Conservation (phyloP, 2,329 filamentous ascomycete species). For the Samsoniella hepiali region DNA sequence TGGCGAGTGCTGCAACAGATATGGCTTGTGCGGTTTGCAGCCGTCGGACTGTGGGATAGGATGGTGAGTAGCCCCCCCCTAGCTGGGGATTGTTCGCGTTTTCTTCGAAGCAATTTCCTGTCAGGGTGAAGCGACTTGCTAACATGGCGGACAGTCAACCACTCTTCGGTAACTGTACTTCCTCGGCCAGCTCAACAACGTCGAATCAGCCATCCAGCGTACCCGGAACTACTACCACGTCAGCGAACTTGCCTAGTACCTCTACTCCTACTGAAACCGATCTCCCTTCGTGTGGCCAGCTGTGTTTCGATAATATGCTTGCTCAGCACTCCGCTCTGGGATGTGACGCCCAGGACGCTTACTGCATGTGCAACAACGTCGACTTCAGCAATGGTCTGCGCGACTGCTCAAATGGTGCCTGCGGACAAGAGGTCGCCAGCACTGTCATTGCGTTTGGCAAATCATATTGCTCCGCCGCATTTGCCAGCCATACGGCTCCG, state of each 20-base stretch:
- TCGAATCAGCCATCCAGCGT: not conserved
- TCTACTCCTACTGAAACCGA: not conserved
- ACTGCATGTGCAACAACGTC: conserved; percentile 19
- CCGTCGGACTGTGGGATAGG: not conserved
- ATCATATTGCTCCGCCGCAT: conserved; percentile 15
- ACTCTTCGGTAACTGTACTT: not conserved
- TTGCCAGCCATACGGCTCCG: not conserved
- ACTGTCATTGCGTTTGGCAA: conserved; percentile 19
- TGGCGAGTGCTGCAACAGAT: not conserved
- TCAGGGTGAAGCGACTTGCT: no score
- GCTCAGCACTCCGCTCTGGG: conserved; percentile 17
- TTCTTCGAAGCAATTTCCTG: not conserved
- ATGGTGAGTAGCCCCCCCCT: not conserved
- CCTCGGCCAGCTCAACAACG: not conserved
- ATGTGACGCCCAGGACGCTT: conserved; percentile 14
- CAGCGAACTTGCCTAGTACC: not conserved
- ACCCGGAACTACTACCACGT: not conserved
- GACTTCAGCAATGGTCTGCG: conserved; percentile 21
- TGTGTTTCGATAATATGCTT: conserved; percentile 2
- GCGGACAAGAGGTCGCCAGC: conserved; percentile 13
- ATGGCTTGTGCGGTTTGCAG: not conserved
- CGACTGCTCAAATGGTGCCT: conserved; percentile 21
- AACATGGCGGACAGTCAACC: not conserved
- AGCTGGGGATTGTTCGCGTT: not conserved
- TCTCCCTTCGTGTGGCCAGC: not conserved